phyloP scores from a whole-genome alignment of 768 basidiomycete genomes.

The Agrocybe pediades region DNA sequence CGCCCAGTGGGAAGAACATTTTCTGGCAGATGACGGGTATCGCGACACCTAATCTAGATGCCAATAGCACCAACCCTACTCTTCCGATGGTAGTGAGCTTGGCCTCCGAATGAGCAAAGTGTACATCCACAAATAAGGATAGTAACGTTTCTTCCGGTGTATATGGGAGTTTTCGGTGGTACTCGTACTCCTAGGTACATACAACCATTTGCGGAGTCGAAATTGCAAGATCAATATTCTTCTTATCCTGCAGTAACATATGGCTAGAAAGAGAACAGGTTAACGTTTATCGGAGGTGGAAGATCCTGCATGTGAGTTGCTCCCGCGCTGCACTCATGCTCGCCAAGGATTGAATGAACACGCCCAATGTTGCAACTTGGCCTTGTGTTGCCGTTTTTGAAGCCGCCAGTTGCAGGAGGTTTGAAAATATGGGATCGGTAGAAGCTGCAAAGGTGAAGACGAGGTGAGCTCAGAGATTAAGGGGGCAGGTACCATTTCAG shows the following conservation, averaged over 20 bases:
- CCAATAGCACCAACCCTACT: background rate
- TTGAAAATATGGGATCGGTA: slow-evolving; percentile 67
- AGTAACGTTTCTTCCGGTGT: too few relatives aligned
- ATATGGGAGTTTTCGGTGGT: too few relatives aligned
- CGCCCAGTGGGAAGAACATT: slow-evolving; percentile 17
- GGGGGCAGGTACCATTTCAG: slow-evolving; percentile 32
- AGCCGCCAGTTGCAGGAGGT: slow-evolving; percentile 65
- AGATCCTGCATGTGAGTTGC: slow-evolving; percentile 42
- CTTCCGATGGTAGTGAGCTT: background rate
- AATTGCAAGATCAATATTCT: too few relatives aligned
- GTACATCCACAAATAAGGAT: too few relatives aligned
- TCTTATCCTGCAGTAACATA: too few relatives aligned
- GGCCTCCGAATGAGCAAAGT: background rate
- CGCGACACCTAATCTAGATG: slow-evolving; percentile 15
- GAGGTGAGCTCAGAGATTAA: slow-evolving; percentile 47
- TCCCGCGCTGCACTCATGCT: slow-evolving; percentile 20
- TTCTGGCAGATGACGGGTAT: slow-evolving; percentile 25
- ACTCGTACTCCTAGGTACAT: too few relatives aligned
- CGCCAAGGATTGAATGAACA: slow-evolving; percentile 73
- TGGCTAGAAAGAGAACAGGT: background rate
- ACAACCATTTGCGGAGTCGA: too few relatives aligned
- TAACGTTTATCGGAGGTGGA: slow-evolving; percentile 41
- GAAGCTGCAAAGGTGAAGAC: slow-evolving; percentile 55
- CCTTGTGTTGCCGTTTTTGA: slow-evolving; percentile 61
- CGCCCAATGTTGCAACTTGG: slow-evolving; percentile 66